Conservation (phyloP, 495 filamentous ascomycete genomes). For the Neurospora sp. region DNA sequence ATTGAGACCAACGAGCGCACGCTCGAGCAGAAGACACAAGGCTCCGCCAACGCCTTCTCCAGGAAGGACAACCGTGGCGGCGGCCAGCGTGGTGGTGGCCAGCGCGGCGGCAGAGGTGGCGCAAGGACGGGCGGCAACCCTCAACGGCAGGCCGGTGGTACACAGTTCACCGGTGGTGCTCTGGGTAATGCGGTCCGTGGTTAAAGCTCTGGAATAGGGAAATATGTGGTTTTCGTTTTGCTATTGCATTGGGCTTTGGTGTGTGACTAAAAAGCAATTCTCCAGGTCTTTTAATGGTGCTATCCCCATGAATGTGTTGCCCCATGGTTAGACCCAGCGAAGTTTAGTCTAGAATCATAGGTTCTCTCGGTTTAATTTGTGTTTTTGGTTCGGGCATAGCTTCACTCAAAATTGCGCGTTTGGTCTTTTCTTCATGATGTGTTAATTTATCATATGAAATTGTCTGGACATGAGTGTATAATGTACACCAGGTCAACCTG, state of each 20-base stretch:
- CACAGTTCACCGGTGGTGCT: slow-evolving; percentile 49
- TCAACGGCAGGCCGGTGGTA: slow-evolving; percentile 47
- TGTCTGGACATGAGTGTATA: background rate
- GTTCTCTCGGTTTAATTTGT: background rate
- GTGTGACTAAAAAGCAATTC: slow-evolving; percentile 18
- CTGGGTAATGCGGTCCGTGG: slow-evolving; percentile 45
- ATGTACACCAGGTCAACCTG: background rate
- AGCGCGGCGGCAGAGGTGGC: slow-evolving; percentile 61
- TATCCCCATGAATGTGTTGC: slow-evolving; percentile 7
- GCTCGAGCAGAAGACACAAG: slow-evolving; percentile 91
- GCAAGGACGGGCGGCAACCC: slow-evolving; percentile 40
- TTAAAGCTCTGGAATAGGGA: slow-evolving; percentile 21
- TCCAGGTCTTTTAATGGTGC: slow-evolving; percentile 8
- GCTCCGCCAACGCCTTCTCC: slow-evolving; percentile 90
- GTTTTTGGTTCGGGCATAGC: background rate
- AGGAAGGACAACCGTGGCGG: slow-evolving; percentile 68
- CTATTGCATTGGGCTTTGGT: slow-evolving; percentile 25
- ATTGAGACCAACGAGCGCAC: slow-evolving; percentile 97
- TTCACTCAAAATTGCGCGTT: background rate
- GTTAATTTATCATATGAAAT: background rate
- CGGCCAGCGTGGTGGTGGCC: slow-evolving; percentile 59
- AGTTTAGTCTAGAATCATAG: slow-evolving; percentile 14
- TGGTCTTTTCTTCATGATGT: background rate
- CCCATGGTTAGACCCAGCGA: slow-evolving; percentile 13
- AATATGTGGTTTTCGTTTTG: slow-evolving; percentile 17